Conservation (phyloP, 2,329 filamentous ascomycete genomes). For the Xylaria sp. region DNA sequence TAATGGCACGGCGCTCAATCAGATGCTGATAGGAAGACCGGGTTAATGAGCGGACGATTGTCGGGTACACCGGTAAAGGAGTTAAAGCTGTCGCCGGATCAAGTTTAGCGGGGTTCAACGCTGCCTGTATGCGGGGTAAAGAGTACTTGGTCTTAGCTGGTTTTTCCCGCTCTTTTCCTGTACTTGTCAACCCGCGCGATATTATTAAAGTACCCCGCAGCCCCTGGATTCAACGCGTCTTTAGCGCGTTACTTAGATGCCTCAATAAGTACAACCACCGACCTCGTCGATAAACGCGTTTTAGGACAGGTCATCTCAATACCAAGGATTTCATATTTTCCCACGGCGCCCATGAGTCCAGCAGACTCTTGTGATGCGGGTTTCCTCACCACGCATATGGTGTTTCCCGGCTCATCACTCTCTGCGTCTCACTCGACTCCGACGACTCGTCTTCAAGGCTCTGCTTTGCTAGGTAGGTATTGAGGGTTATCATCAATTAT, state of each 20-base stretch:
- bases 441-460: too few species aligned
- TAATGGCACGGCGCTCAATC: neutral
- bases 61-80: neutral
- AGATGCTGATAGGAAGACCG: neutral
- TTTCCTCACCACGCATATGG: neutral
- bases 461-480: too few species aligned
- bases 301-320: neutral
- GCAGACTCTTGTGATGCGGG: neutral
- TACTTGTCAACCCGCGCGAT: slow-evolving; percentile 10
- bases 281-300: neutral
- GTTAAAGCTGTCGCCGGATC: neutral
- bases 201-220: neutral
- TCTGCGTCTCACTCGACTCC: too few species aligned
- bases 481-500: too few species aligned
- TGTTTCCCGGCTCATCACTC: neutral
- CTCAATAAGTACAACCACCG: too few species aligned
- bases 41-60: slow-evolving; percentile 5
- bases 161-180: neutral
- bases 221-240: neutral
- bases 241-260: neutral
- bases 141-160: neutral
- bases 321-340: neutral
- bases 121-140: neutral
- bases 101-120: slow-evolving; percentile 25
- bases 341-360: neutral